phyloP scores from a whole-genome alignment of 2,329 filamentous ascomycete species.

The Botryosphaeria dothidea region DNA sequence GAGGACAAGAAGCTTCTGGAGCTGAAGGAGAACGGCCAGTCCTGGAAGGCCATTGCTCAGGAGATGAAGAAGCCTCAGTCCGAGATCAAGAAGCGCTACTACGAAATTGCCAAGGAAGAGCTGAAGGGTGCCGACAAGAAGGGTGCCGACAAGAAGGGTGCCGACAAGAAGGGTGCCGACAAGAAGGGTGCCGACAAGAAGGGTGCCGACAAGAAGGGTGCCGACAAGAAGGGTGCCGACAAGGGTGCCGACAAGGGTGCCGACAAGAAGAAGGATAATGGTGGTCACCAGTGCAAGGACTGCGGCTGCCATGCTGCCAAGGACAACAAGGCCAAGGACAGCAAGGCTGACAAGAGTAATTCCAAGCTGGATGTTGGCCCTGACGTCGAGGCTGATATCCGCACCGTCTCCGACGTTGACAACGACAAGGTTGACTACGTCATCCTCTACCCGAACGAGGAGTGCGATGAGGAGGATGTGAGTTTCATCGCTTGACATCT shows the following conservation, averaged over 20 bases:
- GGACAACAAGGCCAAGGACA: constrained; percentile 23
- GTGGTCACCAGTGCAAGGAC: background rate
- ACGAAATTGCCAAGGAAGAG: constrained; percentile 33
- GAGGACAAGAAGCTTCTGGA: constrained; percentile 44
- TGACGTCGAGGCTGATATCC: background rate
- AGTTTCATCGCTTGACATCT: background rate
- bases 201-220: too few species aligned
- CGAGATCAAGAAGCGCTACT: constrained; percentile 31
- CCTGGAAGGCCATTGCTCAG: constrained; percentile 34
- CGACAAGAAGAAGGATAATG: background rate
- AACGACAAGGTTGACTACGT: constrained; percentile 25
- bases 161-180: constrained; percentile 20
- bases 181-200: constrained; percentile 20
- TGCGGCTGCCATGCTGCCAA: background rate
- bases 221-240: constrained; percentile 20
- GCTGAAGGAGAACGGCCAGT: constrained; percentile 33
- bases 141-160: constrained; percentile 15
- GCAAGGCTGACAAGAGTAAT: constrained; percentile 23
- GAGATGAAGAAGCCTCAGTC: constrained; percentile 31
- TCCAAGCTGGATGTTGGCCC: too few species aligned
- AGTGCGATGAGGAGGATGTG: constrained; percentile 35
- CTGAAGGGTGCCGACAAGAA: constrained; percentile 22
- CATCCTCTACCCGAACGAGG: constrained; percentile 27
- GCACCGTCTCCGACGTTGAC: constrained; percentile 21
- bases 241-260: constrained; percentile 17